Base-by-base conservation (phyloP, 2,329 filamentous ascomycete genomes). In the Beauveria scarabaeidicola region DNA sequence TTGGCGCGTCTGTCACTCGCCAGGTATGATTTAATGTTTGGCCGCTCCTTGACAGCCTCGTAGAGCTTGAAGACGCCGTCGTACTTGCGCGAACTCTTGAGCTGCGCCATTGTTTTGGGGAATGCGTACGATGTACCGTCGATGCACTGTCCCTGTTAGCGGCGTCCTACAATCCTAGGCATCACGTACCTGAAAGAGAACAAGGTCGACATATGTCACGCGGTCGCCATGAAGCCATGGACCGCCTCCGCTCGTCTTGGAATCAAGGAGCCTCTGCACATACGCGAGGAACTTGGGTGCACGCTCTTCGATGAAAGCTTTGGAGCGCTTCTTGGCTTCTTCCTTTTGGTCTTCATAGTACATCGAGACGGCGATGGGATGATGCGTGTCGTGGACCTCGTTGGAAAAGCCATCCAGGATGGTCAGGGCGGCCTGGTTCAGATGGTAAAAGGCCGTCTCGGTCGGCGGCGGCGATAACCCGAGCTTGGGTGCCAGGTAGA, bases 281-380 rank as follows among this genome's bases (percentile, higher is more conserved):
- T 88, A 91, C 2, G 73, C 78, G 23, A 92, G 72, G 68, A 85
- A 91, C 73, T 90, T 91, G 19, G 89, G 88, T 36, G 92, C 75
- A 1, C 89, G 77, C 47, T 76, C 79, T 58, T 79, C 73, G 9
- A 85, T 74, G 61, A 85, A 90, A 59, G 85, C 78, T 46, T 74
- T 74, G 9, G 82, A 78, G 62, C 78, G 81, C 61, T 76, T 77
- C 67, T 84, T 73, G 17, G 84, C 78, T 69, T 90, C 89, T 0
- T 78, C 74, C 69, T 87, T 90, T 72, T 93, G 89, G 27, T 91
- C 87, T 67, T 91, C 87, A 66, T 91, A 93, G 69, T 86, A 88
- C 5, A 81, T 69, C 1, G 70, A 68, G 0, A 74, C 68, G 1
- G 82, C 78, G 55, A 90, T 75, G 1, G 89, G 89, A 67, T 93